Evolutionary conservation across 2,329 filamentous ascomycete species (phyloP), one percentile per base, ranked within the genome.

Genomic region (Hymenoscyphus scutula): DNA sequence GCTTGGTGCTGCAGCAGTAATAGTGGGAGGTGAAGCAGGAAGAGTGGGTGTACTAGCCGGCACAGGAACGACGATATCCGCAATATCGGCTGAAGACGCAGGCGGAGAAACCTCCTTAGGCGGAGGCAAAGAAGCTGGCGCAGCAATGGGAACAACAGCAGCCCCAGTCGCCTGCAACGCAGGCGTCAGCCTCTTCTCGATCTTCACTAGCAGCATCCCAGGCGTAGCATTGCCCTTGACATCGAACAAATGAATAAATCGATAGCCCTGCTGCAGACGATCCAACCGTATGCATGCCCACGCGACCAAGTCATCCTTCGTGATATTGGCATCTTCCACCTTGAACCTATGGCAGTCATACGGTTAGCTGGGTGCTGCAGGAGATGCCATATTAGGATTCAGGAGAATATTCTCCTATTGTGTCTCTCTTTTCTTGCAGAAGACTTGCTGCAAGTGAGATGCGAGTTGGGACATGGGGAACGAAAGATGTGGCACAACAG

Each of bases 201-300:
- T 82, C 74, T 86, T 87, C 32, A 97, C 85, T 63, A 98, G 76
- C 58, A 98, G 72, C 15, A 87, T 81, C 0, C 91, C 92, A 25
- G 85, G 82, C 2, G 84, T 89, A 62, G 85, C 76, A 32, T 81
- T 78, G 0, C 91, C 91, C 65, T 87, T 82, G 29, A 81, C 79
- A 72, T 96, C 88, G 66, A 90, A 81, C 62, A 98, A 77, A 70
- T 88, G 89, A 61, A 98, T 80, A 68, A 97, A 86, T 11, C 92
- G 82, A 69, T 90, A 90, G 0, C 95, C 94, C 37, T 83, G 78
- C 64, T 86, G 85, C 63, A 97, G 76, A 7, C 92, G 84, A 76
- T 97, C 92, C 25, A 98, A 83, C 45, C 92, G 84, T 69, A 96
- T 88, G 72, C 92, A 97, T 1, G 90, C 87, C 95, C 95, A 98